Evolutionary conservation across 2,329 filamentous ascomycete genomes (phyloP), one percentile per base, ranked within the genome.

Genomic region (Aspergillus transmontanensis): DNA sequence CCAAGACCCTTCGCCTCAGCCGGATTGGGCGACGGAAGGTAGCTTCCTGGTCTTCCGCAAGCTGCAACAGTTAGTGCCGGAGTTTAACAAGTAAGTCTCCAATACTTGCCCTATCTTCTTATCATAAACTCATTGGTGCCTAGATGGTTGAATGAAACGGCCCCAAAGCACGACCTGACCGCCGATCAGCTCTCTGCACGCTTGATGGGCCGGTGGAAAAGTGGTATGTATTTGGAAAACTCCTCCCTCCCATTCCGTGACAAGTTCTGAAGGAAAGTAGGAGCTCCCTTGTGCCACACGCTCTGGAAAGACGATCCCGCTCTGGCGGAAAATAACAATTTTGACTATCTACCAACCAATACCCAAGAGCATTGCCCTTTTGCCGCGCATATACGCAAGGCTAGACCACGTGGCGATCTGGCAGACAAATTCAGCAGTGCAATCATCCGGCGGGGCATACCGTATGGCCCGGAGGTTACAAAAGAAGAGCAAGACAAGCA

Each of bases 1-100:
- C 1, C 78, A 78, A 12, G 79, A 81, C 60, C 60, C 63, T 14
- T 62, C 30, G 67, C 69, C 12, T 72, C 79, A 50, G 61, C 68
- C 68, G 3, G 23, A 45, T 1, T 83, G 80, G 81, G 78, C 80
- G 32, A 68, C 76, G 2, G 80, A 83, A 56, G 80, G 81, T 5
- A 82, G 79, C 65, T 81, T 81, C 61, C 71, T 83, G 11, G 78
- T 74, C 34, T 80, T 83, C 67, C 79, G 80, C 14, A 78, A 82
- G 53, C 73, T 83, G 3, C 72, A 77, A 58, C 80, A 83, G 63
- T 74, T 80, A 5, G 81, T 83, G 6, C 80, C 78, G 1, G 81
- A 82, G 53, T 83, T 81, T 55, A 69, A 83, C 6, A 62, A 60
- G 71, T 72, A 66, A 26, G 64, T 32, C 19, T 23, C 39, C 19